Conservation (phyloP, 2,329 filamentous ascomycete genomes). For the Achaetomium macrosporum region DNA sequence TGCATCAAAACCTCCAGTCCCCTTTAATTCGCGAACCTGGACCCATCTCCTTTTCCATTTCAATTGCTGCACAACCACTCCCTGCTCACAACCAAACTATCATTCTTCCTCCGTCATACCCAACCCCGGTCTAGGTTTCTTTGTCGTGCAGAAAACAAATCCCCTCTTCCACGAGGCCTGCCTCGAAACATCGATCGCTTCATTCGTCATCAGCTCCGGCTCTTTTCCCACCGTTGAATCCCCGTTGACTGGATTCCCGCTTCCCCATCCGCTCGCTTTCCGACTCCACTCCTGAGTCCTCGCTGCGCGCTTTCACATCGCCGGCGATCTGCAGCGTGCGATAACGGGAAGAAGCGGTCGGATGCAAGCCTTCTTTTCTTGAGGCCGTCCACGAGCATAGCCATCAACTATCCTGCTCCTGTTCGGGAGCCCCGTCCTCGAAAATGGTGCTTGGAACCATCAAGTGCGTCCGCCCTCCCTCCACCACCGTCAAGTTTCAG, state of each 20-base stretch:
- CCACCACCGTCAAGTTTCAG: background rate
- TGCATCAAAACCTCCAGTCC: slow-evolving; percentile 18
- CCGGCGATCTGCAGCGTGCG: slow-evolving; percentile 20
- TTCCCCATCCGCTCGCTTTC: slow-evolving; percentile 17
- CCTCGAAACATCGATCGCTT: slow-evolving; percentile 20
- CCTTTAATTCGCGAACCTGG: slow-evolving; percentile 17
- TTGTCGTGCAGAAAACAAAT: slow-evolving; percentile 14
- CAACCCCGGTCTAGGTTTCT: slow-evolving; percentile 2
- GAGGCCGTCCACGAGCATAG: slow-evolving; percentile 14
- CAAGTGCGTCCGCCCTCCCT: slow-evolving; percentile 44
- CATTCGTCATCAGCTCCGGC: slow-evolving; percentile 21
- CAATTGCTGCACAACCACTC: slow-evolving; percentile 14
- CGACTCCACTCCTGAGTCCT: slow-evolving; percentile 21
- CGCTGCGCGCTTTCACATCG: slow-evolving; percentile 21
- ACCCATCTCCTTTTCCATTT: slow-evolving; percentile 16
- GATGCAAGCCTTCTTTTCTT: slow-evolving; percentile 16
- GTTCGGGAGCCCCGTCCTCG: slow-evolving; percentile 35
- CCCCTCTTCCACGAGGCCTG: slow-evolving; percentile 4
- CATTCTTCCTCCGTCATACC: slow-evolving; percentile 2
- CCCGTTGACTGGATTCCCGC: slow-evolving; percentile 11
- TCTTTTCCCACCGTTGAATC: slow-evolving; percentile 15
- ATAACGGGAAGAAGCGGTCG: slow-evolving; percentile 23
- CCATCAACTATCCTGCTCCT: slow-evolving; percentile 28
- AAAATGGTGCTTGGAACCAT: slow-evolving; percentile 60
- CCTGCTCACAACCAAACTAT: slow-evolving; percentile 6